Percentiles rank a stretch among this genome's conserved stretches.
Evolutionary conservation across 2,329 filamentous ascomycete genomes (phyloP).

Genomic region (Pseudogymnoascus sp.): DNA sequence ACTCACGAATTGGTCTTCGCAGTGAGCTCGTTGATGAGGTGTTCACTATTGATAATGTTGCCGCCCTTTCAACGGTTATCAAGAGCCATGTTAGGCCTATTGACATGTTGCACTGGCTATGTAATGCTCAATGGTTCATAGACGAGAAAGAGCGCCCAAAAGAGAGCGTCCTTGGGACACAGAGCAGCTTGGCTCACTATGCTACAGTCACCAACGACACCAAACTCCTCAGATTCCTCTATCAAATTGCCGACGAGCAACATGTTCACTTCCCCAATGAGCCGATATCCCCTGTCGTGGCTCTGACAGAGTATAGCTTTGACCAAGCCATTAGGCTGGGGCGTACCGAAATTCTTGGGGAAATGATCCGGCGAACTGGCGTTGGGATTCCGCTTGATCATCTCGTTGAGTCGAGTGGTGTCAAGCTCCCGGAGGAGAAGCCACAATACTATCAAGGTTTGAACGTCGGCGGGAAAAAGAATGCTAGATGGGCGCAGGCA

Average conservation of each 20-base stretch:
- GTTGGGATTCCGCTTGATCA: constrained; percentile 60
- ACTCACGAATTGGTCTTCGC: constrained; percentile 34
- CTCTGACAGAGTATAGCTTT: constrained; percentile 36
- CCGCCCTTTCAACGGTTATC: constrained; percentile 58
- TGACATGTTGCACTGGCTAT: constrained; percentile 37
- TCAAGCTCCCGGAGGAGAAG: constrained; percentile 49
- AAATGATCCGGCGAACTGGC: constrained; percentile 57
- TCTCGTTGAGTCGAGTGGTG: constrained; percentile 56
- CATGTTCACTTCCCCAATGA: constrained; percentile 23
- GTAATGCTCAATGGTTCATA: constrained; percentile 26
- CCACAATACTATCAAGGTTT: constrained; percentile 69
- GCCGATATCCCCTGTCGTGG: constrained; percentile 28
- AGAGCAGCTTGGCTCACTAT: constrained; percentile 15
- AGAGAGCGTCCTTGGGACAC: neutral
- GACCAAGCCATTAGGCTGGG: constrained; percentile 36
- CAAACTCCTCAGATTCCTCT: constrained; percentile 23
- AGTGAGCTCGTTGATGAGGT: constrained; percentile 51
- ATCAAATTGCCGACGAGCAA: constrained; percentile 21
- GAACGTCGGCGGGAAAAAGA: constrained; percentile 66
- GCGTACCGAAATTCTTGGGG: constrained; percentile 48
- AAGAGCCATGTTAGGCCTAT: constrained; percentile 53
- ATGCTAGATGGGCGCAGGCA: constrained; percentile 63
- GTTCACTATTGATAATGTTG: constrained; percentile 70
- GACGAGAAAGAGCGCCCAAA: constrained; percentile 1
- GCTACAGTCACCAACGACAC: constrained; percentile 21